Evolutionary conservation across 768 basidiomycete genomes (phyloP).

Genomic region (Termitomyces sp.): DNA sequence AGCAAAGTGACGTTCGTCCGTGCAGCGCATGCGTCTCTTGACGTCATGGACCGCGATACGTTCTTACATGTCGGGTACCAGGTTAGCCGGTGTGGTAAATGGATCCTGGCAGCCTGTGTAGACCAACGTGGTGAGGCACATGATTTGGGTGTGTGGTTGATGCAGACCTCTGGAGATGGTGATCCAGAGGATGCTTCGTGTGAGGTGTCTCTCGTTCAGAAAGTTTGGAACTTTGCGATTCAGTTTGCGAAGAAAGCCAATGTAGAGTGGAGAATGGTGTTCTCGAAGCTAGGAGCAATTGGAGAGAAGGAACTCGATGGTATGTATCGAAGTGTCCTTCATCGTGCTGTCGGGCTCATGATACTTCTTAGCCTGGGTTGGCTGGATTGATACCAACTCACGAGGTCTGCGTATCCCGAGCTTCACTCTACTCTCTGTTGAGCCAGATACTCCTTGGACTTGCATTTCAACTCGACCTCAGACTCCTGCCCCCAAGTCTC

Average conservation of each 20-base stretch:
- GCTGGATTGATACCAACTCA: conserved; percentile 37
- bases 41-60: conserved; percentile 40
- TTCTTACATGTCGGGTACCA: conserved; percentile 76
- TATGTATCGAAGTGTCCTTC: conserved; percentile 51
- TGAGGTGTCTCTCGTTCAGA: conserved; percentile 39
- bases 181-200: conserved; percentile 22
- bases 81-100: conserved; percentile 60
- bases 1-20: conserved; percentile 33
- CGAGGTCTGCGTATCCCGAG: conserved; percentile 47
- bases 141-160: conserved; percentile 62
- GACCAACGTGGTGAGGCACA: conserved; percentile 78
- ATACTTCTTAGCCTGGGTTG: conserved; percentile 53
- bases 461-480: conserved; percentile 32
- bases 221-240: conserved; percentile 67
- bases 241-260: conserved; percentile 58
- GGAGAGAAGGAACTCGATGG: conserved; percentile 56
- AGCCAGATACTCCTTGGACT: conserved; percentile 54
- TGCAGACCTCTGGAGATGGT: conserved; percentile 25
- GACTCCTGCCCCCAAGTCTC: conserved; percentile 11
- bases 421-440: conserved; percentile 54
- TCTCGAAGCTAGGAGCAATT: conserved; percentile 65
- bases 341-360: conserved; percentile 2
- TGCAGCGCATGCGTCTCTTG: conserved; percentile 30
- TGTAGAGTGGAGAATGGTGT: conserved; percentile 76
- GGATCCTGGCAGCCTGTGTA: conserved; percentile 69